Conservation (phyloP, 306 rosid genomes). For the Vicia faba region DNA sequence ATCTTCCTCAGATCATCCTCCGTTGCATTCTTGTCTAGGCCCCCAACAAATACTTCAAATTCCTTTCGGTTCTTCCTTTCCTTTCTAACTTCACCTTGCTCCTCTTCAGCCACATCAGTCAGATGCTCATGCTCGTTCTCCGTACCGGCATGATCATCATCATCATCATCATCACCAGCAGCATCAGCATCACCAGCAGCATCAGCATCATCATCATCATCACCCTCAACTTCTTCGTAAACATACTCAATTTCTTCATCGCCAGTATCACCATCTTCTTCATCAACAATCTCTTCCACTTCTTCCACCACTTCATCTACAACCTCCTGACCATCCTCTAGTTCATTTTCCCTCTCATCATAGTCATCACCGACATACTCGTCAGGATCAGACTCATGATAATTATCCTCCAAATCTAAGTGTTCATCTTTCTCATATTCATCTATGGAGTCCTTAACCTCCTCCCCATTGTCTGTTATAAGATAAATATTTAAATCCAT, state of each 20-base stretch:
- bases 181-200: conserved; percentile 34
- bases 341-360: conserved; percentile 86
- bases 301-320: conserved; percentile 73
- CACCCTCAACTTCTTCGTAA: conserved; percentile 74
- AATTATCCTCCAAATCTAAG: conserved; percentile 89
- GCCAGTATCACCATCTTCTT: conserved; percentile 69
- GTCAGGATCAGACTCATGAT: conserved; percentile 83
- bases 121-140: conserved; percentile 58
- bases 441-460: conserved; percentile 71
- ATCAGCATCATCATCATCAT: conserved; percentile 52
- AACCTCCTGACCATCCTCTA: conserved; percentile 64
- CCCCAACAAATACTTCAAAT: conserved; percentile 95
- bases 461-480: conserved; percentile 72
- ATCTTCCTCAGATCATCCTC: conserved; percentile 81
- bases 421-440: conserved; percentile 84
- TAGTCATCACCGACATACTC: conserved; percentile 79
- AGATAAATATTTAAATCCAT: conserved; percentile 47
- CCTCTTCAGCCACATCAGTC: conserved; percentile 65
- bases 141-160: conserved; percentile 43
- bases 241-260: conserved; percentile 82
- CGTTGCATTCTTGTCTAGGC: conserved; percentile 83
- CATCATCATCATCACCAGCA: conserved; percentile 50
- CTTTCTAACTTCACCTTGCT: conserved; percentile 67
- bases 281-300: conserved; percentile 69
- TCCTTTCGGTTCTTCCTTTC: conserved; percentile 84